Evolutionary conservation across 768 basidiomycete species (phyloP), one percentile per base, ranked within the genome.

Genomic region (Wakefieldia striispora): DNA sequence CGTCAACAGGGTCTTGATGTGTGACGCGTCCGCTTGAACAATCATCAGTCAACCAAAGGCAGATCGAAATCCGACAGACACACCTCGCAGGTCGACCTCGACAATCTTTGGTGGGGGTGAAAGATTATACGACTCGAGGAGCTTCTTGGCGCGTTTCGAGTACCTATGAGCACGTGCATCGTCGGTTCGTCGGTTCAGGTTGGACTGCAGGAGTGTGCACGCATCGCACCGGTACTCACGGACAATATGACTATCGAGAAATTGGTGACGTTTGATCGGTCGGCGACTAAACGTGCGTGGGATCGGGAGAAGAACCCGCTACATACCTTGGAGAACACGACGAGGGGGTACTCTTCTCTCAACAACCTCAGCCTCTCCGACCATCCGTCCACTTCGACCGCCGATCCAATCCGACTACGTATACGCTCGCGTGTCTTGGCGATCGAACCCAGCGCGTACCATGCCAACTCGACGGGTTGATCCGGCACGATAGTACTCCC

Each of bases 291-390:
- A 9, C 34, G n/a, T 4, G 8, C 21, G 9, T 17, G n/a, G 21
- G 1, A n/a, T 21, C 12, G 16, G 17, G 7, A 24, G 7, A 24
- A 24, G 24, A 24, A 24, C n/a, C 3, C 9, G 37, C 6, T 38
- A 66, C 75, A 27, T 47, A 84, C 87, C 75, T 92, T 92, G 74
- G 88, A 91, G 59, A 92, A 91, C 12, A 92, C 81, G 39, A 91
- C 72, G 7, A 92, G 67, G 2, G 89, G 89, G 57, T 79, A 74
- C 27, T 78, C 65, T 16, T 72, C 60, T 33, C 77, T 70, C 40
- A 90, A 57, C 19, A 58, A 59, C 37, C 60, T 61, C 16, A 75
- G 65, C 37, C 79, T 71, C 51, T 68, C 47, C 2, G 48, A 39
- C 65, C 65, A 59, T 10, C 65, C 31, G 54, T 48, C 81, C 79